Base-by-base conservation (phyloP, 1,284 basidiomycete genomes). In the Cutaneotrichosporon cyanovorans region DNA sequence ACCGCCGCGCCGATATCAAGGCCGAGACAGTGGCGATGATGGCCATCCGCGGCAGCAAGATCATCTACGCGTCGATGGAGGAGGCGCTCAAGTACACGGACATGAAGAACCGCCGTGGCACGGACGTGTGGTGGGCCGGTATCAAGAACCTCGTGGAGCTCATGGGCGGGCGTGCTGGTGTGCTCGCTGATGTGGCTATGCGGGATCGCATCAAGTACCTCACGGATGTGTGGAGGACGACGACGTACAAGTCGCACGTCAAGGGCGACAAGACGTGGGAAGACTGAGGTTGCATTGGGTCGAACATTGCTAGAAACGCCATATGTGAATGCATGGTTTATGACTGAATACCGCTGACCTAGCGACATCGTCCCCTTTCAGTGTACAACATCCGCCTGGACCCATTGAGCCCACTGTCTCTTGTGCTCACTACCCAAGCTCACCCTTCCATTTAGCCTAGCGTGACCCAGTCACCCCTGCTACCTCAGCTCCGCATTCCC, bases 41-140 rank as follows among this genome's bases (percentile, higher is more conserved):
- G 60, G 91, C 87, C 16, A 86, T 97, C 57, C 85, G 92, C 65
- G 80, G 85, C 15, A 82, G 83, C 45, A 73, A 78, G 25, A 77
- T 97, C 53, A 75, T 81, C 52, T 90, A 87, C 78, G 87, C 91
- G 4, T 79, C 84, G 0, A 85, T 91, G 50, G 76, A 79, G 53
- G 87, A 89, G 58, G 88, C 97, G 79, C 75, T 87, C 42, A 73
- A 75, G 52, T 81, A 87, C 45, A 87, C 92, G 19, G 92, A 98
- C 72, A 87, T 93, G 82, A 82, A 81, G 75, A 83, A 90, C 66
- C 76, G 93, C 48, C 73, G 89, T 53, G 91, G 89, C 1, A 87
- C 82, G 70, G 72, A 76, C 30, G 74, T 76, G 43, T 93, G 90
- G 89, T 98, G 93, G 95, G 69, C 68, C 23, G 75, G 74, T 18